These are phyloP conservation scores for Fraxinus sp. DNA, from an alignment of 305 asterid genomes.

Conservation along the genomic window DNA sequence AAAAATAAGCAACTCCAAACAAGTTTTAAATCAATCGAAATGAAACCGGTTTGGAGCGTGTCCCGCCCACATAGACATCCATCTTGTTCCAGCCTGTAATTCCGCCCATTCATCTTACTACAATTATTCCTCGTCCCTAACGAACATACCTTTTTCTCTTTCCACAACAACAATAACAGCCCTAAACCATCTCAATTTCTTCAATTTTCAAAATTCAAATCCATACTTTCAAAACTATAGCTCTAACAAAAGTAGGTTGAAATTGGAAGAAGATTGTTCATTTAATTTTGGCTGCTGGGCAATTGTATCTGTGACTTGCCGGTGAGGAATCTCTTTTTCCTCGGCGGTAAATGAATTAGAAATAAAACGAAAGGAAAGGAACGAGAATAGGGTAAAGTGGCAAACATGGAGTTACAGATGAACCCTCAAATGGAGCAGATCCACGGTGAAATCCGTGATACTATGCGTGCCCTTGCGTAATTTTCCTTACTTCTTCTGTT, in stretches of 20 bases:
- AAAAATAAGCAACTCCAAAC: too few relatives aligned
- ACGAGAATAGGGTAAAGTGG: slow-evolving; percentile 35
- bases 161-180: not conserved
- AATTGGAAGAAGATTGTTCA: slow-evolving; percentile 19
- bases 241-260: not conserved
- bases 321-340: slow-evolving; percentile 24
- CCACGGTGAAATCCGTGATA: slow-evolving; percentile 92
- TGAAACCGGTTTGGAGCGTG: not conserved
- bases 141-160: not conserved
- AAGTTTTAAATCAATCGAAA: not conserved
- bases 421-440: slow-evolving; percentile 98
- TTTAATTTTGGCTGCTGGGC: slow-evolving; percentile 19
- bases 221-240: not conserved
- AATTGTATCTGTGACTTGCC: slow-evolving; percentile 22
- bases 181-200: not conserved
- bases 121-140: not conserved
- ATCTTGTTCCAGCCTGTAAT: not conserved
- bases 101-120: not conserved
- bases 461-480: slow-evolving; percentile 88
- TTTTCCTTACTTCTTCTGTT: slow-evolving; percentile 18
- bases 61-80: not conserved
- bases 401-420: slow-evolving; percentile 67
- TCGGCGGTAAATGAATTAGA: slow-evolving; percentile 27
- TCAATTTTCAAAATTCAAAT: not conserved
- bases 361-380: slow-evolving; percentile 13